A percentile compares a stretch with the other conserved stretches of the same genome.
phyloP scores from a whole-genome alignment of 2,329 filamentous ascomycete species.

The Penicillium griseofulvum region DNA sequence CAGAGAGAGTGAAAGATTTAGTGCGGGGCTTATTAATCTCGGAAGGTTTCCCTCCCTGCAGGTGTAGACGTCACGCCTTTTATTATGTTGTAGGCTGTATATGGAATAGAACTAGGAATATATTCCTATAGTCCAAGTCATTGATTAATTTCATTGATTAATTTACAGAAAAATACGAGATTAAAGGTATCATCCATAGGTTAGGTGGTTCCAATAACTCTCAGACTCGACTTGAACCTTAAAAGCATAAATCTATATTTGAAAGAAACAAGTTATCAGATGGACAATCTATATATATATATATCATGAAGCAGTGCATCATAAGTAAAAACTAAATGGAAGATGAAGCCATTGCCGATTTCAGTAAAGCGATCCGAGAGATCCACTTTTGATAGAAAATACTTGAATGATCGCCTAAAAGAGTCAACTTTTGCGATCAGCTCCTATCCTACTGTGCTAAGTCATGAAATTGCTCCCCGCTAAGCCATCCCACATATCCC shows the following conservation, averaged over 20 bases:
- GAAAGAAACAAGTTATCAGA: neutral
- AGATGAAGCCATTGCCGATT: neutral
- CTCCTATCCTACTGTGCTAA: neutral
- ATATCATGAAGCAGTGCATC: neutral
- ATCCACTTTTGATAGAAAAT: neutral
- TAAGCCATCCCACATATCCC: neutral
- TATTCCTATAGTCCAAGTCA: no score
- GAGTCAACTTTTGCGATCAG: neutral
- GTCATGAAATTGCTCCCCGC: neutral
- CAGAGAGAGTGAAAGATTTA: neutral
- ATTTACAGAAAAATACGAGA: neutral
- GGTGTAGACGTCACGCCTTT: neutral
- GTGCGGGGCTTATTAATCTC: constrained; percentile 21
- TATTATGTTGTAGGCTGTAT: neutral
- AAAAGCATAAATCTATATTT: neutral
- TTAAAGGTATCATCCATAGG: no score
- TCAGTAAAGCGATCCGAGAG: neutral
- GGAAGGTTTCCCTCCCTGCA: neutral
- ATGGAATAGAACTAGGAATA: neutral
- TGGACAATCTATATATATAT: neutral
- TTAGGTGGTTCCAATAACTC: neutral
- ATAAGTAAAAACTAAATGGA: neutral
- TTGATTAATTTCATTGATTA: neutral
- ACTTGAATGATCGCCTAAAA: neutral
- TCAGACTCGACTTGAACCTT: neutral